Base-by-base conservation (phyloP, 805 yeast species). In the Candida arabinofermentans region DNA sequence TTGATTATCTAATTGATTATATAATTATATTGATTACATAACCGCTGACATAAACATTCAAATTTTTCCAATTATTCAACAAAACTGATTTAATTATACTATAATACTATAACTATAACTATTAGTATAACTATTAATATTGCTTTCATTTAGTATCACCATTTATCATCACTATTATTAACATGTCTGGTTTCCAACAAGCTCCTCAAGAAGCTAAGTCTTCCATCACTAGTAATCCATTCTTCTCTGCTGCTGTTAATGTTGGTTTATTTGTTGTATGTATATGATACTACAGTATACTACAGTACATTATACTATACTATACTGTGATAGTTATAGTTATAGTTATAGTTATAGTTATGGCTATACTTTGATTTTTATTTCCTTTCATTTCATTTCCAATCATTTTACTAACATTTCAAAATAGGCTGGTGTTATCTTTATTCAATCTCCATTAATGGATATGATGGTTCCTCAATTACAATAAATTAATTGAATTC, bases 381-480 rank as follows among this genome's bases (percentile, higher is more conserved):
- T 31, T 23, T 33, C 23, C n/a, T n/a, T n/a, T n/a, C n/a, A n/a
- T n/a, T n/a, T n/a, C n/a, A n/a, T n/a, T n/a, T n/a, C n/a, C n/a
- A n/a, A n/a, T n/a, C n/a, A n/a, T n/a, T n/a, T 5, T 29, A 29
- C 32, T 29, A 29, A 31, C 30, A 26, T 16, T 19, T 10, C 14
- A 34, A 27, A 14, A 18, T 42, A 66, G 69, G 78, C 84, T 36
- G 93, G 93, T 61, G 85, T 83, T 51, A 78, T 79, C 19, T 77
- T 85, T 62, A 77, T 86, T 53, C 87, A 82, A 68, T 81, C 89
- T 36, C 83, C 90, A 52, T 65, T 83, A 56, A 82, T 83, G 86
- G 91, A 84, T 43, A 76, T 82, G 77, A 67, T 85, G 67, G 89
- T 83, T 55, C 93, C 93, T 39, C 91, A 84, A 52, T 53, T 65